These are phyloP conservation scores for Epichloe hybrida DNA, from an alignment of 2,329 filamentous ascomycete genomes.

Conservation along the genomic window DNA sequence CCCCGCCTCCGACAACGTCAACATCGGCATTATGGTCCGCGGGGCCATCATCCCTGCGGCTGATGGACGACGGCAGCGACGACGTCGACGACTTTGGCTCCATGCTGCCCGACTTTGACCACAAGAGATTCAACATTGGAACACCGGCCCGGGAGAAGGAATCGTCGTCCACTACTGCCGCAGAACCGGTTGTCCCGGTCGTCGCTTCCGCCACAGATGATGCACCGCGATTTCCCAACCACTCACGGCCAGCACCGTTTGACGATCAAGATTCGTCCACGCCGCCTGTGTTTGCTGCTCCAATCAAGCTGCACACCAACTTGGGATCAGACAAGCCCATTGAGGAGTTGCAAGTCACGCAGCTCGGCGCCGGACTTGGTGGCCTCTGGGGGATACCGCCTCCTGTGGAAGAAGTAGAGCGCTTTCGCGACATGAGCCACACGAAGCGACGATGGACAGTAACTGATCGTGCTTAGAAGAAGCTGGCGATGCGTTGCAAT, in stretches of 20 bases:
- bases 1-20: conserved; percentile 8
- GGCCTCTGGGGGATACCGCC: conserved; percentile 32
- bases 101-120: conserved; percentile 39
- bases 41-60: conserved; percentile 26
- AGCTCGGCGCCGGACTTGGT: conserved; percentile 23
- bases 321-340: conserved; percentile 17
- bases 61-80: conserved; percentile 32
- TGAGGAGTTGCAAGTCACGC: conserved; percentile 20
- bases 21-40: conserved; percentile 21
- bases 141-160: conserved; percentile 1
- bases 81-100: conserved; percentile 35
- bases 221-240: conserved; percentile 3
- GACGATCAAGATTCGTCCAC: conserved; percentile 8
- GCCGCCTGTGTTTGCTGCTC: conserved; percentile 19
- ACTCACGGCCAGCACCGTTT: conserved; percentile 3
- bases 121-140: conserved; percentile 18
- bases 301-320: conserved; percentile 23
- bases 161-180: not conserved
- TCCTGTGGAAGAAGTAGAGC: conserved; percentile 32
- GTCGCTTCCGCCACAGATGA: conserved; percentile 2
- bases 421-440: conserved; percentile 29
- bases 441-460: conserved; percentile 44
- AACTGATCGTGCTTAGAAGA: conserved; percentile 27
- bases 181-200: not conserved
- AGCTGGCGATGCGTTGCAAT: no score